phyloP scores from a whole-genome alignment of 176 grass and related monocot genomes.

The Oryza glaberrima region DNA sequence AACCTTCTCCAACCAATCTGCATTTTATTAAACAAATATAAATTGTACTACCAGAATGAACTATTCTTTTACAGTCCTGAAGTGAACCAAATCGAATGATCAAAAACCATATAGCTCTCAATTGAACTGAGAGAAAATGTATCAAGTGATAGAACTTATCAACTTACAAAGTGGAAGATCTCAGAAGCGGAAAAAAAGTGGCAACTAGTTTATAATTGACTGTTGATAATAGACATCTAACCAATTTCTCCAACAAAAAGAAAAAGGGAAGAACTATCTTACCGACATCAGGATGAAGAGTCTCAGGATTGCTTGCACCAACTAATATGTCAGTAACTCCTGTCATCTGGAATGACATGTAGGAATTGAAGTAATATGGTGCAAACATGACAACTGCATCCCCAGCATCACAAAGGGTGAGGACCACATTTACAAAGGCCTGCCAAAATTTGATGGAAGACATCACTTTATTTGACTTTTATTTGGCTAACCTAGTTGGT shows the following conservation, averaged over 20 bases:
- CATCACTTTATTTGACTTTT: constrained; percentile 37
- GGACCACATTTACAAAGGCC: constrained; percentile 97
- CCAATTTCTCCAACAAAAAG: neutral
- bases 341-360: constrained; percentile 99
- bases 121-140: neutral
- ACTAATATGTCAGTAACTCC: constrained; percentile 87
- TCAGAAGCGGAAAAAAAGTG: neutral
- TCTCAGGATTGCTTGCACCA: constrained; percentile 65
- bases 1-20: constrained; percentile 87
- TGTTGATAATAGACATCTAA: constrained; percentile 18
- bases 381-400: constrained; percentile 98
- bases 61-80: neutral
- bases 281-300: constrained; percentile 87
- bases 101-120: neutral
- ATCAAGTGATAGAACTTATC: neutral
- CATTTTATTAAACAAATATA: constrained; percentile 46
- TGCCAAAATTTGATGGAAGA: constrained; percentile 47
- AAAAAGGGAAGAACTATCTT: constrained; percentile 13
- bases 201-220: constrained; percentile 15
- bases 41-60: constrained; percentile 24
- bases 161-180: neutral
- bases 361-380: constrained; percentile 97
- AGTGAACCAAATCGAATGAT: neutral
- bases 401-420: constrained; percentile 89
- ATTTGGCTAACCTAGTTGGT: constrained; percentile 18